A percentile compares a stretch with the other conserved stretches of the same genome.
phyloP scores from a whole-genome alignment of 2,329 filamentous ascomycete genomes.

The Hypoxylon sp. region DNA sequence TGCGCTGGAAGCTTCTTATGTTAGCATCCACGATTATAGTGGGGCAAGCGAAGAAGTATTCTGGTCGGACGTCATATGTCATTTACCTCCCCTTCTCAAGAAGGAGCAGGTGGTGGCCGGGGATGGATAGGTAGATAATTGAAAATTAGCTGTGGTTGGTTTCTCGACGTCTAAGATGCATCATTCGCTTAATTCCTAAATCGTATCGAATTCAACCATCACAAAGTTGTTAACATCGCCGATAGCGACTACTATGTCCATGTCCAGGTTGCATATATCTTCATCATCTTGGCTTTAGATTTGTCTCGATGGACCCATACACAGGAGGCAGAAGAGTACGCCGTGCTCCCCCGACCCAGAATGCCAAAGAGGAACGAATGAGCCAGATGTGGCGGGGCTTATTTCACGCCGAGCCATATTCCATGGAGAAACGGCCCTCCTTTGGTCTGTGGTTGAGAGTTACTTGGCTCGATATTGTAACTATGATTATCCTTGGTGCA shows the following conservation, averaged over 20 bases:
- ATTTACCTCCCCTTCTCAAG: not conserved
- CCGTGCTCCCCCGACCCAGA: slow-evolving; percentile 12
- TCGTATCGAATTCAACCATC: not conserved
- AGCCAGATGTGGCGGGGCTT: slow-evolving; percentile 15
- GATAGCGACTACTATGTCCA: not conserved
- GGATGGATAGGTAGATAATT: not conserved
- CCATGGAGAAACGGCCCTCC: slow-evolving; percentile 43
- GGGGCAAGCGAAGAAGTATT: not conserved
- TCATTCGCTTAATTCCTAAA: not conserved
- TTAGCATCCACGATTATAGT: not conserved
- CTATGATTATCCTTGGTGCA: slow-evolving; percentile 70
- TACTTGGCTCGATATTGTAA: slow-evolving; percentile 72
- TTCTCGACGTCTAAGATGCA: not conserved
- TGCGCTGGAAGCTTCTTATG: slow-evolving; percentile 1
- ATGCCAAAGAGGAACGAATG: slow-evolving; percentile 2
- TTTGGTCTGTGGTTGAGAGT: slow-evolving; percentile 68
- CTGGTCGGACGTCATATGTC: not conserved
- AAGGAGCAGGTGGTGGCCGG: not conserved
- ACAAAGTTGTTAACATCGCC: slow-evolving; percentile 2
- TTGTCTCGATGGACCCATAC: slow-evolving; percentile 33
- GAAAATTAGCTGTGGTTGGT: not conserved
- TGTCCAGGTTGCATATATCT: not conserved
- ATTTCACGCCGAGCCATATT: slow-evolving; percentile 27
- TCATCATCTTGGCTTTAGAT: not conserved
- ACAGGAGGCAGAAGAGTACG: slow-evolving; percentile 26